A percentile compares a stretch with the other conserved stretches of the same genome.
Conservation (phyloP, 139 green algal genomes). For the Chlorella sp. region DNA sequence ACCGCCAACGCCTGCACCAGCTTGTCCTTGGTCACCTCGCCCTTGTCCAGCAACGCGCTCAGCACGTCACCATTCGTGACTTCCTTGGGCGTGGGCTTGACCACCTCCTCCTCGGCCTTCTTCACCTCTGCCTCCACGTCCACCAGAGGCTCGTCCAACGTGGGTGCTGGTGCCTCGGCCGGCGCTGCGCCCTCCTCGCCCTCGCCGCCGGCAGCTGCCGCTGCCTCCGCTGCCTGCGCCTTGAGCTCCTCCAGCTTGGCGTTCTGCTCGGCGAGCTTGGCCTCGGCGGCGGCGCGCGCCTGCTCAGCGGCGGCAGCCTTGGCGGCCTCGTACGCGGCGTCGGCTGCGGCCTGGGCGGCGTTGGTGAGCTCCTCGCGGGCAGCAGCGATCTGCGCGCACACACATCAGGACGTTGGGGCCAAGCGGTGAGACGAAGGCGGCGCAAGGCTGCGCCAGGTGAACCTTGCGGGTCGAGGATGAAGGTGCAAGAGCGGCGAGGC, state of each 20-base stretch:
- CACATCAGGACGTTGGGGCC: too few species aligned
- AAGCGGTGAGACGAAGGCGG: too few species aligned
- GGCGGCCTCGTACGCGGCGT: slow-evolving; percentile 30
- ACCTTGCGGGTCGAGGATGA: too few species aligned
- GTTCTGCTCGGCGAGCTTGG: slow-evolving; percentile 20
- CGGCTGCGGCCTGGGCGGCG: slow-evolving; percentile 20
- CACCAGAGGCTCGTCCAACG: slow-evolving; percentile 18
- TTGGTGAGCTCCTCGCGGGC: slow-evolving; percentile 8
- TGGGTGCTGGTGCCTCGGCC: slow-evolving; percentile 1
- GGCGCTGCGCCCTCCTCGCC: slow-evolving; percentile 4
- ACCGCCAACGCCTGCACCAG: slow-evolving; percentile 45
- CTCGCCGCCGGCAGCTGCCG: slow-evolving; percentile 7
- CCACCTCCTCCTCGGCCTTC: slow-evolving; percentile 30
- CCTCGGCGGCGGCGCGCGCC: slow-evolving; percentile 24
- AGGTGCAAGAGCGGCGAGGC: too few species aligned
- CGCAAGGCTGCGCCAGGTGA: too few species aligned
- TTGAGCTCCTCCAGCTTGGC: slow-evolving; percentile 31
- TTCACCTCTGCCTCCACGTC: slow-evolving; percentile 50
- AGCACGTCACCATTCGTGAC: slow-evolving; percentile 50
- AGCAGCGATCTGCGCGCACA: slow-evolving; percentile 9
- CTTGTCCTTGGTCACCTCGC: slow-evolving; percentile 33
- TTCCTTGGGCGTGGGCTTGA: slow-evolving; percentile 21
- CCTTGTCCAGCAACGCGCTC: slow-evolving; percentile 45
- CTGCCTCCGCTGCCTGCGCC: slow-evolving; percentile 6
- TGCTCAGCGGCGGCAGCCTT: slow-evolving; percentile 25